These are phyloP conservation scores for Collybiopsis confluens DNA, from an alignment of 768 basidiomycete species.

Conservation along the genomic window DNA sequence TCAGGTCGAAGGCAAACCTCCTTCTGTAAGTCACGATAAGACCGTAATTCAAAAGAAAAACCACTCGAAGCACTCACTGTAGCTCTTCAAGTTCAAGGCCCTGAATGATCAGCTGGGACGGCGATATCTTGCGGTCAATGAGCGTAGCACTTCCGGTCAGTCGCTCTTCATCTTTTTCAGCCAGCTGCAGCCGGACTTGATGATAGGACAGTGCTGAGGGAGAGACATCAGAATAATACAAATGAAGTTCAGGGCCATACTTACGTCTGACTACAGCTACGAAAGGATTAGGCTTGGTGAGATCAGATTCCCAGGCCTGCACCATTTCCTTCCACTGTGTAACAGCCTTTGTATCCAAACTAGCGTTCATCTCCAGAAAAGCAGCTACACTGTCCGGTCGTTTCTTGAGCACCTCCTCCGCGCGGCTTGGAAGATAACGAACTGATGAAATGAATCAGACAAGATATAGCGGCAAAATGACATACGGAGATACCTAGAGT, in stretches of 20 bases:
- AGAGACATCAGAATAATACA: neutral
- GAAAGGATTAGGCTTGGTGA: slow-evolving; percentile 16
- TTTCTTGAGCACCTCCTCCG: neutral
- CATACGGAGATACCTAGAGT: slow-evolving; percentile 20
- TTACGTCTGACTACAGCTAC: slow-evolving; percentile 14
- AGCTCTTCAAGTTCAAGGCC: slow-evolving; percentile 29
- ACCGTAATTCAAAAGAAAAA: neutral
- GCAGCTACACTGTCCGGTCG: neutral
- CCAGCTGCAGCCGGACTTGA: neutral
- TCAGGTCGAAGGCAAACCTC: neutral
- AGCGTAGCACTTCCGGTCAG: neutral
- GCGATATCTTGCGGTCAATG: neutral
- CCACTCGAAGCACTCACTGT: slow-evolving; percentile 21
- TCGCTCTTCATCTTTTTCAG: neutral
- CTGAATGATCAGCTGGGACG: slow-evolving; percentile 21
- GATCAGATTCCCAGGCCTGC: slow-evolving; percentile 20
- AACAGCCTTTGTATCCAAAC: neutral
- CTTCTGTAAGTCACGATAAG: neutral
- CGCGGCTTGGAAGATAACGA: neutral
- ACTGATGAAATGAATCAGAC: neutral
- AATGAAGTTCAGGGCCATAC: slow-evolving; percentile 14
- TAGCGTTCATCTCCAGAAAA: neutral
- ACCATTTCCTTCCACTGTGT: slow-evolving; percentile 16
- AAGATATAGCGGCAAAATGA: neutral
- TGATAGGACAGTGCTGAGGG: neutral